Conservation (phyloP, 2,329 filamentous ascomycete species). For the Apiospora pterosperma region DNA sequence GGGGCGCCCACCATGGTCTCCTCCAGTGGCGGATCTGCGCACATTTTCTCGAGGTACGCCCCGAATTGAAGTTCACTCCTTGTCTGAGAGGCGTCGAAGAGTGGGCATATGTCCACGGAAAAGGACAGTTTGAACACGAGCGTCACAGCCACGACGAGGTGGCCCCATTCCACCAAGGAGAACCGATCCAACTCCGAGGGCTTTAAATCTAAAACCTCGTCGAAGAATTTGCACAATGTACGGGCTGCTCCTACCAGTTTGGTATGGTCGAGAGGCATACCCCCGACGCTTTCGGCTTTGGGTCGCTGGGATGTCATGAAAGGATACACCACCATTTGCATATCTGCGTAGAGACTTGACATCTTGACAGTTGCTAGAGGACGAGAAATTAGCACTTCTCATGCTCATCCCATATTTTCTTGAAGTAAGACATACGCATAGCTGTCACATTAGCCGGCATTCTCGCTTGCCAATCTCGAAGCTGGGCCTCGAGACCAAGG, state of each 20-base stretch:
- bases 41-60: conserved; percentile 35
- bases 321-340: conserved; percentile 37
- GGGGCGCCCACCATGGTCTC: not conserved
- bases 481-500: conserved; percentile 45
- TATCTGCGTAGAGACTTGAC: conserved; percentile 31
- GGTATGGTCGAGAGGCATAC: conserved; percentile 17
- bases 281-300: conserved; percentile 7
- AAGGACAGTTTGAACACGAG: conserved; percentile 46
- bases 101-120: conserved; percentile 33
- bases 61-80: conserved; percentile 37
- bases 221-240: conserved; percentile 29
- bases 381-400: not conserved
- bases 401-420: not conserved
- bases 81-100: conserved; percentile 34
- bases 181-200: conserved; percentile 31
- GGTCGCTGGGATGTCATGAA: conserved; percentile 25
- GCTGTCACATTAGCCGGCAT: conserved; percentile 32
- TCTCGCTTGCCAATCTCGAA: conserved; percentile 35
- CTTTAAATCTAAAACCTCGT: conserved; percentile 22
- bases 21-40: conserved; percentile 13
- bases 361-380: conserved; percentile 30
- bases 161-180: conserved; percentile 39
- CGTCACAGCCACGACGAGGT: conserved; percentile 38
- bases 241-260: conserved; percentile 18
- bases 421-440: conserved; percentile 17